phyloP scores from a whole-genome alignment of 805 yeast species.

The Candida verbasci region DNA sequence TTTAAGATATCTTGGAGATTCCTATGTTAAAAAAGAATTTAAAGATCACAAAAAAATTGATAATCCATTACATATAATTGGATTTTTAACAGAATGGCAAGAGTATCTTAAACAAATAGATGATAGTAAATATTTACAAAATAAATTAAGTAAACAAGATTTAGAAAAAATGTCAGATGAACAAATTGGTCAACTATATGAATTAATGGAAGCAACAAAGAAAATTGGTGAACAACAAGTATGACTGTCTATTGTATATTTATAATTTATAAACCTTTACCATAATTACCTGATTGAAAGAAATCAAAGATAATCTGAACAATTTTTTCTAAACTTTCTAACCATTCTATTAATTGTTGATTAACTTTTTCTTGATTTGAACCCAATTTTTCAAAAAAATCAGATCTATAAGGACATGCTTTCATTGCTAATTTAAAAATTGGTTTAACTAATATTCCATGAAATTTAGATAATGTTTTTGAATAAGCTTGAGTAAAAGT shows the following conservation, averaged over 20 bases:
- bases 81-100: conserved; percentile 94
- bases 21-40: conserved; percentile 86
- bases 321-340: conserved; percentile 68
- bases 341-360: conserved; percentile 67
- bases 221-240: conserved; percentile 16
- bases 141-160: conserved; percentile 53
- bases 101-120: conserved; percentile 62
- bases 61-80: conserved; percentile 91
- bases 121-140: conserved; percentile 39
- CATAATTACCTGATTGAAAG: conserved; percentile 76
- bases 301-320: conserved; percentile 72
- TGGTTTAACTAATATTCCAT: conserved; percentile 77
- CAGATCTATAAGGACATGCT: conserved; percentile 89
- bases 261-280: conserved; percentile 65
- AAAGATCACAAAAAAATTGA: conserved; percentile 75
- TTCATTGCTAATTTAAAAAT: conserved; percentile 92
- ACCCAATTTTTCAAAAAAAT: conserved; percentile 79
- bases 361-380: conserved; percentile 64
- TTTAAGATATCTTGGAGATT: conserved; percentile 79
- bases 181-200: conserved; percentile 77
- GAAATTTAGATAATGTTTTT: conserved; percentile 77
- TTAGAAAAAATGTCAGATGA: conserved; percentile 86
- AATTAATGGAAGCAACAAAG: conserved; percentile 71
- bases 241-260: too few relatives aligned
- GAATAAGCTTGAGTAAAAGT: conserved; percentile 83